These are phyloP conservation scores for Lentinus polychrous DNA, from an alignment of 1,284 basidiomycete species.

Conservation along the genomic window DNA sequence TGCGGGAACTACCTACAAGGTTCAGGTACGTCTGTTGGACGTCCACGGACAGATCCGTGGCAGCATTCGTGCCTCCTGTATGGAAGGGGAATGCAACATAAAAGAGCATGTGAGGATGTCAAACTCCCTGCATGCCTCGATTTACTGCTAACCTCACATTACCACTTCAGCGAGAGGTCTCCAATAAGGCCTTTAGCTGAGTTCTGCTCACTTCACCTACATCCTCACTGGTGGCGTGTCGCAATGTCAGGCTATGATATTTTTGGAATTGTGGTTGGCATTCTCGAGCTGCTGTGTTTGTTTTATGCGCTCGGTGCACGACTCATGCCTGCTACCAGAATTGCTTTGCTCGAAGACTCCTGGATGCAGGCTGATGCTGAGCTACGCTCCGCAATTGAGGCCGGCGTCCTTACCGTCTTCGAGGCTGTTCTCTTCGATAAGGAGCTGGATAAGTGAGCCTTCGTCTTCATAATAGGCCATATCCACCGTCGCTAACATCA, in stretches of 20 bases:
- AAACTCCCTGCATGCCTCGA: background rate
- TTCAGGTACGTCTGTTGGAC: no score
- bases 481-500: background rate
- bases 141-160: background rate
- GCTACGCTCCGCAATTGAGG: background rate
- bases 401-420: background rate
- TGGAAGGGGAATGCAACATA: no score
- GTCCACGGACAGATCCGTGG: no score
- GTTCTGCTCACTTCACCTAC: no score
- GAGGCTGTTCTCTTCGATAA: background rate
- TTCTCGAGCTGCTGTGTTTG: background rate
- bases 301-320: background rate
- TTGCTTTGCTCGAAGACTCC: background rate
- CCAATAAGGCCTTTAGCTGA: background rate
- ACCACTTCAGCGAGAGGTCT: background rate
- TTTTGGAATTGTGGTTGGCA: background rate
- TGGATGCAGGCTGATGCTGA: background rate
- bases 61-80: no score
- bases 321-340: background rate
- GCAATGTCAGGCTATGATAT: background rate
- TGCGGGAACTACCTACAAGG: no score
- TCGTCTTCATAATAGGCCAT: background rate
- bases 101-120: background rate
- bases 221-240: background rate
- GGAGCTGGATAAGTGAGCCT: background rate